These are phyloP conservation scores for Fraxinus paxiana DNA, from an alignment of 305 asterid genomes.

Conservation along the genomic window DNA sequence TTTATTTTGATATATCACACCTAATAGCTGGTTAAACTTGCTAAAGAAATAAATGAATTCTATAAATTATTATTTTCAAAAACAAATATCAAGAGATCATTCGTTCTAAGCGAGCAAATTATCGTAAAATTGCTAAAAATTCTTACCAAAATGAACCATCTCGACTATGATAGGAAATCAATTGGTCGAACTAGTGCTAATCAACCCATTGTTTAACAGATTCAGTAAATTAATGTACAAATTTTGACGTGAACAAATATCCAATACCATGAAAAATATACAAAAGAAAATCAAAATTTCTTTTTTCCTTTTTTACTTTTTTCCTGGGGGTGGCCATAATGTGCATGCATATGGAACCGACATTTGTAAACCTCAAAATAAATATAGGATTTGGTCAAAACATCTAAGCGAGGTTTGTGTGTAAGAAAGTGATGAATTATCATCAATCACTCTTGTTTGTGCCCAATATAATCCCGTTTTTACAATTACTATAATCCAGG, in stretches of 20 bases:
- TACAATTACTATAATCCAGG: conserved; percentile 35
- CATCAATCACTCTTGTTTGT: background rate
- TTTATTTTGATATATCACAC: background rate
- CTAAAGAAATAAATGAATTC: background rate
- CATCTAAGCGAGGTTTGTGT: conserved; percentile 5
- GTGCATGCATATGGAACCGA: background rate
- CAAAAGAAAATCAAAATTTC: background rate
- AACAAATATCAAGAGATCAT: background rate
- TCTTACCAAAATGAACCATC: background rate
- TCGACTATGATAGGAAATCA: background rate
- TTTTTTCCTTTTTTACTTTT: too few relatives aligned
- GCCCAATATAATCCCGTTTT: background rate
- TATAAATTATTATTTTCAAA: background rate
- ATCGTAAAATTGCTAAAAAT: background rate
- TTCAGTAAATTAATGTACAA: background rate
- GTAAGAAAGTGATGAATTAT: background rate
- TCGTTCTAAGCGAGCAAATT: background rate
- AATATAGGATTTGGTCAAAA: background rate
- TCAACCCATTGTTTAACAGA: background rate
- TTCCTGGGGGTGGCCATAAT: background rate
- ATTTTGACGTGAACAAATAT: background rate
- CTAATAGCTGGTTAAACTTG: background rate
- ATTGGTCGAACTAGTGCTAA: background rate
- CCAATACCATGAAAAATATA: background rate
- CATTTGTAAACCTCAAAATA: background rate